Evolutionary conservation across 139 green algal species (phyloP), one percentile per base, ranked within the genome.

Genomic region (Ostreobium quekettii): DNA sequence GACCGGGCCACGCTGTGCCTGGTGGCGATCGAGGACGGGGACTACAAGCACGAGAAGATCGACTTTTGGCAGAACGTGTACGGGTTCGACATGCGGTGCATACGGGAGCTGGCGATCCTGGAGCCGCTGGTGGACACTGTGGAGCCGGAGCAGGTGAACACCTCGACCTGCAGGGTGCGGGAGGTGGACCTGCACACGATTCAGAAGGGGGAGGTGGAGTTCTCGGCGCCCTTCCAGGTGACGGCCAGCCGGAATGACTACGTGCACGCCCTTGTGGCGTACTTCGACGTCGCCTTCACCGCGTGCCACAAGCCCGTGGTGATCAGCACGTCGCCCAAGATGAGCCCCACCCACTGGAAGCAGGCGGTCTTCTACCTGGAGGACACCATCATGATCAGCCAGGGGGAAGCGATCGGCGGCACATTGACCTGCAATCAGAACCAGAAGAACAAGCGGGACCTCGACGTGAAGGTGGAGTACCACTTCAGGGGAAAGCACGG

Each of bases 351-450:
- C 15, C 85, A 91, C 73, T 93, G 85, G 85, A 96, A 97, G 79
- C 92, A 97, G 76, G 96, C 92, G 3, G 85, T 97, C 1, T 91
- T 97, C 63, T 97, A 97, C 69, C 72, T 97, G 46, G 80, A 96
- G 61, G 86, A 97, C 60, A 80, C 76, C 0, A 63, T 97, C 4
- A 77, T 76, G 7, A 75, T 78, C 26, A 72, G 66, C 49, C 1
- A 6, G 5, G 71, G 76, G 0, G 79, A 85, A 64, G 60, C 29
- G 2, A 53, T 82, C 31, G 46, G 26, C 3, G 85, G 87, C 11
- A 64, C 37, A 1, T 53, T 96, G 35, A 53, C 37, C 22, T 92
- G 86, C 72, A 74, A 65, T 35, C 87, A 88, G 35, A 96, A 94
- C 68, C 65, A 69, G 7, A 89, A 83, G 47, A 96, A 96, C 72